A percentile compares a stretch with the other conserved stretches of the same genome.
phyloP scores from a whole-genome alignment of 345 rosid genomes.

The Erysimum cheiranthoides region DNA sequence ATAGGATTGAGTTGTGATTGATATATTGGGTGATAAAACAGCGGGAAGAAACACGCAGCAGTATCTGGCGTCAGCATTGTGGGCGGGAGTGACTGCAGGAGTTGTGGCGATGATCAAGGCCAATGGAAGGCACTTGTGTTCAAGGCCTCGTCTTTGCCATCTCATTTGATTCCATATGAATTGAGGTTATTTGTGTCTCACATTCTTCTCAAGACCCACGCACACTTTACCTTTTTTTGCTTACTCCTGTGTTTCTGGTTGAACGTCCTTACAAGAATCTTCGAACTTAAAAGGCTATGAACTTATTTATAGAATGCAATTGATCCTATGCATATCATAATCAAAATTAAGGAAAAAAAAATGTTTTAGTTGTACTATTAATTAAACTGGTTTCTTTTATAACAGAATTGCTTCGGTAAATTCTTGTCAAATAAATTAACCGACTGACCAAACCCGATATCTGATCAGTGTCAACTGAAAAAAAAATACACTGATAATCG shows the following conservation, averaged over 20 bases:
- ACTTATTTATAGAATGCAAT: neutral
- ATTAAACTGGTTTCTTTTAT: too few species aligned
- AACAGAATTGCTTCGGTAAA: neutral
- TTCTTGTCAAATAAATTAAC: neutral
- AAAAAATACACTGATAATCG: neutral
- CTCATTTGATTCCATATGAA: conserved; percentile 52
- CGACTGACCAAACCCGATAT: neutral
- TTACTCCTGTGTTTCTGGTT: neutral
- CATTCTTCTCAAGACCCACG: conserved; percentile 15
- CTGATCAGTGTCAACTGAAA: neutral
- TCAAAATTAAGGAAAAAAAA: too few species aligned
- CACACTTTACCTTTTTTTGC: neutral
- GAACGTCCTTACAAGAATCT: neutral
- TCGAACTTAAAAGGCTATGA: neutral
- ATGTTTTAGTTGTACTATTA: too few species aligned
- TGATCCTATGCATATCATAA: neutral
- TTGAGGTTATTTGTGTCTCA: neutral
- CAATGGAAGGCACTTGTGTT: conserved; percentile 89
- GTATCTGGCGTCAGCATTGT: conserved; percentile 67
- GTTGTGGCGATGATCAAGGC: conserved; percentile 78
- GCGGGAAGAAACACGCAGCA: conserved; percentile 82
- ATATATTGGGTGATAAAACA: conserved; percentile 32
- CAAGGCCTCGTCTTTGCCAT: conserved; percentile 92
- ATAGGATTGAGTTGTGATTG: conserved; percentile 10
- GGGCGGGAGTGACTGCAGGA: conserved; percentile 95